phyloP scores from a whole-genome alignment of 1,284 basidiomycete species.

The Cryptococcus sp. region DNA sequence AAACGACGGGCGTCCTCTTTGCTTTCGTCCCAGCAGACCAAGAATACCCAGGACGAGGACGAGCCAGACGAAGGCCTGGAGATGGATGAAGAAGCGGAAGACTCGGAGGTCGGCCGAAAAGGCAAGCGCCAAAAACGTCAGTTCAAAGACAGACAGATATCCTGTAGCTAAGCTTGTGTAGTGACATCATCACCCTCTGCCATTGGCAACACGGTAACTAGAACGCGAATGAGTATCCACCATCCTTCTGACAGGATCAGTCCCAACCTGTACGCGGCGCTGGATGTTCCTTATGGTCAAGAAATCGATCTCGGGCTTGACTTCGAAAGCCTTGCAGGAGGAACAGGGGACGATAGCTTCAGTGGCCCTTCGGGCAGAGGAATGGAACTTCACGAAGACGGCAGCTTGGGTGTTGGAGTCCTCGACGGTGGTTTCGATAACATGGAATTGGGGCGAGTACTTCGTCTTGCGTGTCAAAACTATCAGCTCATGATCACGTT shows the following conservation, averaged over 20 bases:
- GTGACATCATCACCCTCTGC: constrained; percentile 9
- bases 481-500: neutral
- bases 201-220: neutral
- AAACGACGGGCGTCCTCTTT: constrained; percentile 32
- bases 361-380: constrained; percentile 21
- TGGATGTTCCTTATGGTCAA: constrained; percentile 6
- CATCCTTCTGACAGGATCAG: constrained; percentile 17
- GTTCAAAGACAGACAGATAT: neutral
- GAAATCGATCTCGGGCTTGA: constrained; percentile 18
- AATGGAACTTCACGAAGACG: constrained; percentile 13
- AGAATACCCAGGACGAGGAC: constrained; percentile 7
- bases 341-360: constrained; percentile 17
- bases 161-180: neutral
- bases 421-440: constrained; percentile 7
- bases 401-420: neutral
- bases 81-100: constrained; percentile 16
- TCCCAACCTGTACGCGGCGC: constrained; percentile 8
- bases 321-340: constrained; percentile 6
- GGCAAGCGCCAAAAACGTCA: constrained; percentile 19
- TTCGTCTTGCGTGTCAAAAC: neutral
- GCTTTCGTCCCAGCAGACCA: constrained; percentile 29
- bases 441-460: neutral
- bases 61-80: constrained; percentile 18
- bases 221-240: constrained; percentile 12
- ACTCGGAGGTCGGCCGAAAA: constrained; percentile 8